A percentile compares a stretch with the other conserved stretches of the same genome.
Conservation (phyloP, 208 protist species). For the Wallacemonas collosoma region DNA sequence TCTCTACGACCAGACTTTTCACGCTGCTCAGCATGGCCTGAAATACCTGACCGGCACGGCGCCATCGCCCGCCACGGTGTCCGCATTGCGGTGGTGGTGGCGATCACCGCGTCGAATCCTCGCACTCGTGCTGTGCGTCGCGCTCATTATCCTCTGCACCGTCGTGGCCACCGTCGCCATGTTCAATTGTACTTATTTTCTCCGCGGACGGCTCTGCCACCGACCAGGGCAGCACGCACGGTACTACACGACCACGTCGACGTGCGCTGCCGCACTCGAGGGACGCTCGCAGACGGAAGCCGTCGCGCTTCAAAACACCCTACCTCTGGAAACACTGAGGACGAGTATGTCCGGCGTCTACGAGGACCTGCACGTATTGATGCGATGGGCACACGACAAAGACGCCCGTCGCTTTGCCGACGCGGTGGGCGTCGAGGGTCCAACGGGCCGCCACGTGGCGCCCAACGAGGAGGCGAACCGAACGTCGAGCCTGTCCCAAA, state of each 20-base stretch:
- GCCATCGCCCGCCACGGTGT: neutral
- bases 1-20: neutral
- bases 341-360: neutral
- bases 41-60: neutral
- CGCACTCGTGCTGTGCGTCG: constrained; percentile 3
- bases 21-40: neutral
- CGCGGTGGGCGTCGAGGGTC: too few relatives aligned
- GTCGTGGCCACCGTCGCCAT: neutral
- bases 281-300: neutral
- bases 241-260: constrained; percentile 16
- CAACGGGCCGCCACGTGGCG: too few relatives aligned
- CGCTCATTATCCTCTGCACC: neutral
- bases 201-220: constrained; percentile 8
- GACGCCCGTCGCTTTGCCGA: too few relatives aligned
- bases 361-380: neutral
- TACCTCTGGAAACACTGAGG: neutral
- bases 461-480: too few relatives aligned
- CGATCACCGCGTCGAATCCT: neutral
- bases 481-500: too few relatives aligned
- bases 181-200: constrained; percentile 16
- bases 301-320: neutral
- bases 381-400: neutral
- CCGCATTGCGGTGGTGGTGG: neutral
- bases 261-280: neutral
- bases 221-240: constrained; percentile 5